Evolutionary conservation across 345 rosid species (phyloP).

Genomic region (Gynandropsis gynandra): DNA sequence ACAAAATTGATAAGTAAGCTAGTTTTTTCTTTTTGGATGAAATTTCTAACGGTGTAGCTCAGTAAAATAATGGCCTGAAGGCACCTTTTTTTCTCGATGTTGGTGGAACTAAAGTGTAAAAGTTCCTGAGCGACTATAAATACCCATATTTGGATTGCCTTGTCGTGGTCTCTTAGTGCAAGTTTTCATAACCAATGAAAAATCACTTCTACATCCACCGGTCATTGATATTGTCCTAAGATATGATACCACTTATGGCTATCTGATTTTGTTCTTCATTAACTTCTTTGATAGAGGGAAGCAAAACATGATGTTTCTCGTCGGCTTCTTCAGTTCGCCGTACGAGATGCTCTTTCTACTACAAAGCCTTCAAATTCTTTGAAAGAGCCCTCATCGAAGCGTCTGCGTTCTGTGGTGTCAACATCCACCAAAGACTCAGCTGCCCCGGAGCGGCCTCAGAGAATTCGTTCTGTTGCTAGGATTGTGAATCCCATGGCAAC

Average conservation of each 20-base stretch:
- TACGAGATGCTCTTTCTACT: constrained; percentile 87
- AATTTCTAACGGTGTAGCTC: constrained; percentile 12
- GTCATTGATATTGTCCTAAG: constrained; percentile 2
- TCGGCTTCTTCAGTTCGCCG: constrained; percentile 89
- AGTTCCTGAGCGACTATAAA: constrained; percentile 1
- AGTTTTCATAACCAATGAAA: too few species aligned
- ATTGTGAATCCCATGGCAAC: constrained; percentile 66
- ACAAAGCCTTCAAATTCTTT: constrained; percentile 38
- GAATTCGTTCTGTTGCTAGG: constrained; percentile 59
- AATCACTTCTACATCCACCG: too few species aligned
- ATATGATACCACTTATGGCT: constrained; percentile 13
- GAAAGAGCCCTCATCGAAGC: constrained; percentile 60
- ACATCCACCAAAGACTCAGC: constrained; percentile 43
- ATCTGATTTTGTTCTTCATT: constrained; percentile 22
- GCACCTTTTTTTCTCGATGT: constrained; percentile 8
- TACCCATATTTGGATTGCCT: constrained; percentile 1
- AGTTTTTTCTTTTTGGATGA: constrained; percentile 14
- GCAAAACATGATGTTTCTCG: constrained; percentile 63
- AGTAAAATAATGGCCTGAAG: constrained; percentile 3
- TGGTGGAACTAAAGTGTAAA: constrained; percentile 7
- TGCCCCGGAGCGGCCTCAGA: constrained; percentile 37
- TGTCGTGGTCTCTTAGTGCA: constrained; percentile 11
- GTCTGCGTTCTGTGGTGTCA: constrained; percentile 82
- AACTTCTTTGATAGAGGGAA: constrained; percentile 48
- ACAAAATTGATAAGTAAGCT: background rate